Evolutionary conservation across 2,329 filamentous ascomycete genomes (phyloP), one percentile per base, ranked within the genome.

Genomic region (Trichoderma citrinoviride): DNA sequence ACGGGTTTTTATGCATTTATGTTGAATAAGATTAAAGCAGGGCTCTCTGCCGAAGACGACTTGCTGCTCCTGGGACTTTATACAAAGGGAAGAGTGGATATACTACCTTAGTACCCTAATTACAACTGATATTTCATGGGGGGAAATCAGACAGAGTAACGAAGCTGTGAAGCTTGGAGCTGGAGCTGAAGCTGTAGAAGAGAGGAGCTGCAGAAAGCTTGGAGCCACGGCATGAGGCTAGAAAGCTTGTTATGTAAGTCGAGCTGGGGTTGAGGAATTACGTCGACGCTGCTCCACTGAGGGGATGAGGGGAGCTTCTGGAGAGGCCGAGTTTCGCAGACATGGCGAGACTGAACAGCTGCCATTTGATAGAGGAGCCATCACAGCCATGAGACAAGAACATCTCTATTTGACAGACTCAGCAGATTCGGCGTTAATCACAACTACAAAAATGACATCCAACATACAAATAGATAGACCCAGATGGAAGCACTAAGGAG

Each of bases 1-100:
- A 50, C 17, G 49, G 68, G 67, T 43, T 64, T 64, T 64, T 50
- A 66, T 66, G 65, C 50, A 53, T 64, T 29, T 44, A 66, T 64
- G 49, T 66, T 64, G 54, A 58, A 66, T 55, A 68, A 70, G 69
- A 65, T 69, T 44, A 57, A 67, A 64, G n/a, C 21, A 63, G 44
- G 69, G 69, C 68, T 68, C 70, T 69, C 67, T 55, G 70, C 70
- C 69, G 57, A 61, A 64, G 55, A 37, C 61, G 41, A 62, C 47
- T 56, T 60, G 47, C 33, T 61, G 33, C 41, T 53, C 23, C 60
- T 55, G 67, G 63, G 65, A 58, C 29, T 49, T n/a, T 23, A 33
- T 60, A 68, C 57, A 69, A 67, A 69, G 54, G 47, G 56, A 47
- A 17, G 23, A 8, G 61, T 19, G 49, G 49, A 33, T 52, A 52